A percentile compares a stretch with the other conserved stretches of the same genome.
phyloP scores from a whole-genome alignment of 108 stramenopile species.

The Mediolabrus comicus region DNA sequence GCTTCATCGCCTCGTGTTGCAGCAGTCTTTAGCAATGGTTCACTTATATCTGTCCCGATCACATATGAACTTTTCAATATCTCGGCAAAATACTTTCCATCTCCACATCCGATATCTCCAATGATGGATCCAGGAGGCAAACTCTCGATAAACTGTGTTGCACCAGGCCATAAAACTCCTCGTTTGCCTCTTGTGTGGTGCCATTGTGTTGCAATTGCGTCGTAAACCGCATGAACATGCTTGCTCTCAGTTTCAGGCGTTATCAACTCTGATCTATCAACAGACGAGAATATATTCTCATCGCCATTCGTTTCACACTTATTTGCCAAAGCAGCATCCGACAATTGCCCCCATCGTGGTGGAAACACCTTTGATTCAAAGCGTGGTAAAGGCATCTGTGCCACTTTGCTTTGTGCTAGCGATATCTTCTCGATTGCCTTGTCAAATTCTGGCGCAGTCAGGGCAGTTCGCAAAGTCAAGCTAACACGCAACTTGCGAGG shows the following conservation, averaged over 20 bases:
- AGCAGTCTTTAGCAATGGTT: conserved; percentile 33
- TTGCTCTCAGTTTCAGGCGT: conserved; percentile 87
- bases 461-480: conserved; percentile 78
- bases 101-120: conserved; percentile 97
- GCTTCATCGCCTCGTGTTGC: conserved; percentile 4
- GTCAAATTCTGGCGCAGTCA: conserved; percentile 33
- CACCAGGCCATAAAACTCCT: conserved; percentile 95
- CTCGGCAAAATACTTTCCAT: conserved; percentile 93
- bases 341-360: conserved; percentile 57
- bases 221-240: conserved; percentile 95
- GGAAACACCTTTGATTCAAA: conserved; percentile 65
- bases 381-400: conserved; percentile 42
- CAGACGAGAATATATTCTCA: neutral
- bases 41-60: conserved; percentile 92
- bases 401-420: neutral
- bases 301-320: neutral
- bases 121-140: conserved; percentile 84
- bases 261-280: conserved; percentile 37
- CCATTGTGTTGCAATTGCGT: conserved; percentile 97
- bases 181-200: conserved; percentile 95
- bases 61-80: conserved; percentile 76
- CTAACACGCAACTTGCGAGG: conserved; percentile 74
- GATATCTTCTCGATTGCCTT: conserved; percentile 10
- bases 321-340: conserved; percentile 6
- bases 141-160: conserved; percentile 78